A percentile compares a stretch with the other conserved stretches of the same genome.
Evolutionary conservation across 83 land plant genomes (phyloP).

Genomic region (Isoetes engelmannii): DNA sequence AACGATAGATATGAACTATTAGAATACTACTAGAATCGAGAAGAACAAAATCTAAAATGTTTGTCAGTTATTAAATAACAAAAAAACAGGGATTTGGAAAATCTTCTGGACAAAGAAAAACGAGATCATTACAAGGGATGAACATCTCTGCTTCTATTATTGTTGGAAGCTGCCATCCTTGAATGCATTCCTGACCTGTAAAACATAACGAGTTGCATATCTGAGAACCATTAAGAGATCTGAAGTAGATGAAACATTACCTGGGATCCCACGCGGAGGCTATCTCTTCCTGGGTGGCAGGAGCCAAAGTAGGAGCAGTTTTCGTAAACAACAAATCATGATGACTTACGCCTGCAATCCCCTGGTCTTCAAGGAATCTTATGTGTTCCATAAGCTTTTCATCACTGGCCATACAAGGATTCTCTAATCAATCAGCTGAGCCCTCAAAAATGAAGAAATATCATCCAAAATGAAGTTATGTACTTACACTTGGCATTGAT

Average conservation of each 20-base stretch:
- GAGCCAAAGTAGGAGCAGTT: conserved; percentile 49
- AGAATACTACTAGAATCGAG: too few species aligned
- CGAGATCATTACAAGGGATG: neutral
- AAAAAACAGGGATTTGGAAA: neutral
- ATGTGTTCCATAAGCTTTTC: conserved; percentile 52
- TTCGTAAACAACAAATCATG: conserved; percentile 83
- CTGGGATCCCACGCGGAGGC: conserved; percentile 18
- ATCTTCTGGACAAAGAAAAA: neutral
- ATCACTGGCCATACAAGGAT: conserved; percentile 39
- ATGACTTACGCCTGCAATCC: conserved; percentile 85
- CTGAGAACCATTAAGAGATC: neutral
- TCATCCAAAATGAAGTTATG: neutral
- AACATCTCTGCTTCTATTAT: neutral
- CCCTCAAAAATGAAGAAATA: neutral
- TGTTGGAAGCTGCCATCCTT: neutral
- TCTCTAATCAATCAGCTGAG: neutral
- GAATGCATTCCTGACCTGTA: neutral
- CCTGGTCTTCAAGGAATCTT: conserved; percentile 50
- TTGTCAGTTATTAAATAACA: neutral
- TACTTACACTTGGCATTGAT: conserved; percentile 50
- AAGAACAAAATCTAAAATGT: too few species aligned
- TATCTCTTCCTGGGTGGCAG: conserved; percentile 39
- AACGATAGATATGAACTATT: too few species aligned
- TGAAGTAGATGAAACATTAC: neutral
- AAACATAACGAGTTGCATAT: neutral